A percentile compares a stretch with the other conserved stretches of the same genome.
Evolutionary conservation across 805 yeast species (phyloP).

Genomic region (Limtongia smithiae): DNA sequence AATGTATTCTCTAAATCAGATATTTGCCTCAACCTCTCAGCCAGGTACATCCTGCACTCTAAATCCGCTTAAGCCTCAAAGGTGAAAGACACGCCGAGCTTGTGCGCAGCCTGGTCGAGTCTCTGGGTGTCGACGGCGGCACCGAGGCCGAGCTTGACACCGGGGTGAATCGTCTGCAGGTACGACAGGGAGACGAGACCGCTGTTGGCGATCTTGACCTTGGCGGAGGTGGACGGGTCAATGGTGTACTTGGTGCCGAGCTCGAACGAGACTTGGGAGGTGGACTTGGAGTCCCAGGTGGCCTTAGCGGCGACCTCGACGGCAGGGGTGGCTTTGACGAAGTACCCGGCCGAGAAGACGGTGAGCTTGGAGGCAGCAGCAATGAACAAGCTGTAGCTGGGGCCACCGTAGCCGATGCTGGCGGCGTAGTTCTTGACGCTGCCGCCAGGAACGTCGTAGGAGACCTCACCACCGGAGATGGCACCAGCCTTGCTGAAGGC

Average conservation of each 20-base stretch:
- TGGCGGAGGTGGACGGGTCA: conserved; percentile 83
- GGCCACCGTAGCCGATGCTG: conserved; percentile 88
- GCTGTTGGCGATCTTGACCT: conserved; percentile 95
- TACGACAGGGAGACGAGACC: conserved; percentile 92
- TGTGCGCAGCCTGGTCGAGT: conserved; percentile 94
- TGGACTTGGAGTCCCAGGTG: conserved; percentile 81
- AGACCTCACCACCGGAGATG: conserved; percentile 95
- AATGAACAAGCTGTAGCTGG: conserved; percentile 80
- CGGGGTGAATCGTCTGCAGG: conserved; percentile 92
- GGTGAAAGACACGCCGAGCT: conserved; percentile 91
- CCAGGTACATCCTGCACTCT: background rate
- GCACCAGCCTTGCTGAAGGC: conserved; percentile 94
- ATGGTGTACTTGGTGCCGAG: conserved; percentile 92
- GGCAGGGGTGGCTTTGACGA: conserved; percentile 86
- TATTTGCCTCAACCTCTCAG: too few relatives aligned
- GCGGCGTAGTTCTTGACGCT: conserved; percentile 90
- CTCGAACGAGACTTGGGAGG: conserved; percentile 83
- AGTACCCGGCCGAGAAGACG: conserved; percentile 91
- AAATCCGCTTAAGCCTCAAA: conserved; percentile 77
- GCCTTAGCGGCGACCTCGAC: conserved; percentile 99
- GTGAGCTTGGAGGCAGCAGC: conserved; percentile 82
- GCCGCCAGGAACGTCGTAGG: conserved; percentile 92
- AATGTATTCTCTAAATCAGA: too few relatives aligned
- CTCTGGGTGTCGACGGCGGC: conserved; percentile 94
- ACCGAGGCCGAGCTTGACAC: conserved; percentile 96